Evolutionary conservation across 2,329 filamentous ascomycete genomes (phyloP), one percentile per base, ranked within the genome.

Genomic region (Furcasterigmium furcatum): DNA sequence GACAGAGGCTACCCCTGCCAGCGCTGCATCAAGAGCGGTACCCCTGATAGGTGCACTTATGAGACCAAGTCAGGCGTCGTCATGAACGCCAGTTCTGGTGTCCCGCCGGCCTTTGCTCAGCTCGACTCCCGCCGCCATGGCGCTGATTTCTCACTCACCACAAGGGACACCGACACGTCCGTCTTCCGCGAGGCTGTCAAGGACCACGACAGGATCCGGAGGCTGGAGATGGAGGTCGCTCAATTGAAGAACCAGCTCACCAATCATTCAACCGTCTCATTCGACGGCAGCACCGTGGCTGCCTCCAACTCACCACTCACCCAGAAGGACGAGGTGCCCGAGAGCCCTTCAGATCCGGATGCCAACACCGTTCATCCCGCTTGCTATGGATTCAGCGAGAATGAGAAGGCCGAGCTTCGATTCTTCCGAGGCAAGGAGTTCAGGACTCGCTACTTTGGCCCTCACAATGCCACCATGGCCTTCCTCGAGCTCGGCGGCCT

Each of bases 1-100:
- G 80, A 82, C 61, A 70, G 79, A 49, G 79, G 79, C 58, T 72
- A 81, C 54, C 79, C 79, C 20, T 83, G 79, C 57, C 77, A 81
- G 60, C 74, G 79, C 39, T 83, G 79, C 61, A 71, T 82, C 61
- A 82, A 81, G 63, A 81, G 77, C 49, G 78, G 77, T 55, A 82
- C 78, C 22, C 73, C 78, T 18, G 79, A 81, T 43, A 71, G 74
- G 14, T 82, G 79, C 63, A 78, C 73, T 50, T 82, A 82, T 56
- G 79, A 82, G 61, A 74, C 76, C 24, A 77, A 72, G 64, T 76
- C 65, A 41, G 71, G 74, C 45, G 73, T 75, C 55, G 64, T 78
- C 48, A 64, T 76, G 50, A 70, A 74, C 46, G 64, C 71, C 56
- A 67, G 68, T 44, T 68, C 74, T 38, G 67, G 74, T 52, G 60